These are phyloP conservation scores for Aureobasidium melanogenum DNA, from an alignment of 2,329 filamentous ascomycete genomes.

Conservation along the genomic window DNA sequence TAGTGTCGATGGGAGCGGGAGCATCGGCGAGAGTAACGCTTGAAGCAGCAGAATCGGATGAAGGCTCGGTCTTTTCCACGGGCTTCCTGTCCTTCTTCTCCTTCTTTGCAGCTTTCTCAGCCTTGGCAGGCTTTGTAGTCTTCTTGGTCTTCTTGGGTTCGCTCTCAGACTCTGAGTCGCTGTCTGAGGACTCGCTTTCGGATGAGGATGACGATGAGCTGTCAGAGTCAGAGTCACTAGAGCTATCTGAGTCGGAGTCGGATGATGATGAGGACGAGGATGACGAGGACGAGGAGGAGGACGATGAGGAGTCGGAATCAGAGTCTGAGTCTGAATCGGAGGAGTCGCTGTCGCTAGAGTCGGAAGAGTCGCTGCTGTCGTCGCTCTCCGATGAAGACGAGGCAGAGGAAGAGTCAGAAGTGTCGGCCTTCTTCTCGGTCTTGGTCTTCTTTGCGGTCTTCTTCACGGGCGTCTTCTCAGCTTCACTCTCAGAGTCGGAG, in stretches of 20 bases:
- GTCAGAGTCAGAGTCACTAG: constrained; percentile 9
- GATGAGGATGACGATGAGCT: not conserved
- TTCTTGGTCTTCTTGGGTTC: constrained; percentile 3
- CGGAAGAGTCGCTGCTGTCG: constrained; percentile 9
- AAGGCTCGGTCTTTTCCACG: not conserved
- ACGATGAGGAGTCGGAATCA: constrained; percentile 19
- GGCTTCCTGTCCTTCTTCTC: constrained; percentile 11
- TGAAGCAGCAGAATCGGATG: constrained; percentile 37
- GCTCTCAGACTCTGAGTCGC: not conserved
- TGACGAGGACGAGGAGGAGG: constrained; percentile 15
- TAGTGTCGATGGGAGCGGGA: constrained; percentile 13
- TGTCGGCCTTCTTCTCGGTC: constrained; percentile 11
- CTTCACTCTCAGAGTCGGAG: constrained; percentile 13
- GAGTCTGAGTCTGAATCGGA: constrained; percentile 17
- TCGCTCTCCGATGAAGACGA: constrained; percentile 12
- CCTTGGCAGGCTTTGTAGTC: constrained; percentile 6
- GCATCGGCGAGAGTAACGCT: constrained; percentile 23
- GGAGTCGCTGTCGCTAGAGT: constrained; percentile 10
- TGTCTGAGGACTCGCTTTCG: not conserved
- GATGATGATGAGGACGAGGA: constrained; percentile 15
- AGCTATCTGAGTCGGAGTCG: constrained; percentile 19
- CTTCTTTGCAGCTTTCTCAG: constrained; percentile 13
- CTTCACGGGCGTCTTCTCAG: constrained; percentile 13
- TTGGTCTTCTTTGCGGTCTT: constrained; percentile 24
- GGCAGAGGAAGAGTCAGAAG: constrained; percentile 15